These are phyloP conservation scores for Verticillium nubilum DNA, from an alignment of 2,329 filamentous ascomycete species.

Conservation along the genomic window DNA sequence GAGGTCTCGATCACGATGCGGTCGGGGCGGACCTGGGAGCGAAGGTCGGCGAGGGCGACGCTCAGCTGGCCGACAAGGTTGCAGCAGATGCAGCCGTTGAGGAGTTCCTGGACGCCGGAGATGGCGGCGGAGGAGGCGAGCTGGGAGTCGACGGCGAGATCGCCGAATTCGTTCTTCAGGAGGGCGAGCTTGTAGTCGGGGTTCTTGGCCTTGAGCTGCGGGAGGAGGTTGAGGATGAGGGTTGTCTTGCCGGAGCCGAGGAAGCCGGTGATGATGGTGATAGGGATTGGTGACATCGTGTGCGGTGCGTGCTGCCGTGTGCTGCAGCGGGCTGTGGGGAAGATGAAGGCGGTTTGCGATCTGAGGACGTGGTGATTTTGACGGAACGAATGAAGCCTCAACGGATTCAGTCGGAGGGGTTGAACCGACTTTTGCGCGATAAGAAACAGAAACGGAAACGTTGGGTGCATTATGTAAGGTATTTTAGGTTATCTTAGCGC, in stretches of 20 bases:
- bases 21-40: slow-evolving; percentile 55
- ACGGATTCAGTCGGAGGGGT: background rate
- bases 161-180: slow-evolving; percentile 97
- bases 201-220: slow-evolving; percentile 73
- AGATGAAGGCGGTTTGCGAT: too few relatives aligned
- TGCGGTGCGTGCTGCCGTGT: background rate
- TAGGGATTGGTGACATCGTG: slow-evolving; percentile 66
- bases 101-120: slow-evolving; percentile 82
- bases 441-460: background rate
- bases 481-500: slow-evolving; percentile 1
- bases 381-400: background rate
- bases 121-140: slow-evolving; percentile 79
- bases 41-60: slow-evolving; percentile 72
- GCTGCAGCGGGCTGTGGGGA: background rate
- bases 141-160: slow-evolving; percentile 88
- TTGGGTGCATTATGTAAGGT: too few relatives aligned
- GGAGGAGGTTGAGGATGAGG: slow-evolving; percentile 86
- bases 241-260: slow-evolving; percentile 96
- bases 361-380: too few relatives aligned
- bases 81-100: slow-evolving; percentile 98
- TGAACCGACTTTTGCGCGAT: background rate
- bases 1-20: slow-evolving; percentile 92
- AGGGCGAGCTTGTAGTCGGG: slow-evolving; percentile 81
- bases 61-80: slow-evolving; percentile 91
- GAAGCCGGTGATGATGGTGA: slow-evolving; percentile 95